Base-by-base conservation (phyloP, 108 stramenopile genomes). In the Nannochloropsis gaditana region DNA sequence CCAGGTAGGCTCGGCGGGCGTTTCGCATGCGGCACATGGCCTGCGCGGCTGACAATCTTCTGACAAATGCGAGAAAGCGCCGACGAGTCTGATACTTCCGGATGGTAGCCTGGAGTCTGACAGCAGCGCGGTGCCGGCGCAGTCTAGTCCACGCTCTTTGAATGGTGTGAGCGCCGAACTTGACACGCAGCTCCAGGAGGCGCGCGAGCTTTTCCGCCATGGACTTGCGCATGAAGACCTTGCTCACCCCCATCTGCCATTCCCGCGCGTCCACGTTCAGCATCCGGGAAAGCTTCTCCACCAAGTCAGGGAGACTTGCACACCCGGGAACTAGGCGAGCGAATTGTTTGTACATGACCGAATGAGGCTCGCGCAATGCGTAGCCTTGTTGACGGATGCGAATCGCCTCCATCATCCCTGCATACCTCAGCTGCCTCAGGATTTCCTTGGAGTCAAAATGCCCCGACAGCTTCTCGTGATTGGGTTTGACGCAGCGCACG, bases 341-440 rank as follows among this genome's bases (percentile, higher is more conserved):
- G 84, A 84, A 87, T 44, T 82, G 80, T 43, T 84, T 81, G 31
- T 80, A 44, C 83, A 87, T 84, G 43, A 80, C 81, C 47, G 83
- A 83, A 45, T 87, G 83, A 21, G 80, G 45, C 59, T 84, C 87
- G 9, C 87, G 80, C 81, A 84, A 80, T 6, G 84, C 87, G 84
- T 84, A 87, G 21, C 87, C 87, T 86, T 96, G 94, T 73, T 95
- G 91, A 11, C 98, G 93, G 87, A 99, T 96, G 31, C 96, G 93
- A 83, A 99, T 95, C 43, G 97, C 94, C 91, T 99, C 98, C 94
- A 99, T 94, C 96, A 97, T 97, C 82, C 98, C 98, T n/a, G 96
- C 94, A 87, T 97, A 97, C 84, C 95, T 92, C 9, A 99, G 91
- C 90, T 99, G 98, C 82, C 93, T 87, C 44, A 97, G 84, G 41